Percentiles rank a stretch among this genome's conserved stretches.
Conservation (phyloP, 805 yeast genomes). For the Candida chilensis region DNA sequence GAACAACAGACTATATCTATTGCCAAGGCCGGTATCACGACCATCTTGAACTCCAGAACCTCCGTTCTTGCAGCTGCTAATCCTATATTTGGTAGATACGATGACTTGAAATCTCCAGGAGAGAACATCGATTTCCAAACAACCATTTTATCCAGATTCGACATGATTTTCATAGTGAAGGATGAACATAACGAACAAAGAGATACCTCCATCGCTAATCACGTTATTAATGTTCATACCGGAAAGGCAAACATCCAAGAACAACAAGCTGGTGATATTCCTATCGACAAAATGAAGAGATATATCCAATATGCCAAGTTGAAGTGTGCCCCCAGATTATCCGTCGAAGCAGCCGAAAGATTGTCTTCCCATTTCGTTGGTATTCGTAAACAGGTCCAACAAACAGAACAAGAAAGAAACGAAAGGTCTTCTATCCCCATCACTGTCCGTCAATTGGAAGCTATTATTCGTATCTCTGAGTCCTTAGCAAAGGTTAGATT, state of each 20-base stretch:
- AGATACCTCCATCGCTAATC: slow-evolving; percentile 86
- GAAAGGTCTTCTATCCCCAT: slow-evolving; percentile 95
- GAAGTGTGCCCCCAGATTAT: slow-evolving; percentile 87
- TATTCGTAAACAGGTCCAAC: slow-evolving; percentile 75
- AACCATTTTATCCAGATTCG: slow-evolving; percentile 93
- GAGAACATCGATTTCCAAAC: slow-evolving; percentile 98
- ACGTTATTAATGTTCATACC: slow-evolving; percentile 91
- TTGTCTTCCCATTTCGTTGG: slow-evolving; percentile 88
- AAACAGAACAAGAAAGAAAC: slow-evolving; percentile 70
- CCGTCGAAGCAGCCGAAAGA: slow-evolving; percentile 84
- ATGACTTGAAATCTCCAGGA: slow-evolving; percentile 93
- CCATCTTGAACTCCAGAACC: slow-evolving; percentile 92
- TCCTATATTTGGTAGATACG: slow-evolving; percentile 94
- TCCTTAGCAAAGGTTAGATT: slow-evolving; percentile 81
- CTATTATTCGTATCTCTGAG: slow-evolving; percentile 92
- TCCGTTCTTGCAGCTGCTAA: slow-evolving; percentile 97
- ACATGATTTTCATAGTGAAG: slow-evolving; percentile 95
- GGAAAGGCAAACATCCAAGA: slow-evolving; percentile 39
- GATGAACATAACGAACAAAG: slow-evolving; percentile 86
- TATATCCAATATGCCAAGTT: slow-evolving; percentile 85
- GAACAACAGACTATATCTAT: slow-evolving; percentile 98
- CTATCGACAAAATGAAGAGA: slow-evolving; percentile 84
- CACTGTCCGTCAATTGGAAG: slow-evolving; percentile 95
- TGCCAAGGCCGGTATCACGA: slow-evolving; percentile 98
- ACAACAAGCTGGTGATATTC: slow-evolving; percentile 66